A percentile compares a stretch with the other conserved stretches of the same genome.
Evolutionary conservation across 164 flowering plant species (phyloP).

Genomic region (Taxillus chinensis): DNA sequence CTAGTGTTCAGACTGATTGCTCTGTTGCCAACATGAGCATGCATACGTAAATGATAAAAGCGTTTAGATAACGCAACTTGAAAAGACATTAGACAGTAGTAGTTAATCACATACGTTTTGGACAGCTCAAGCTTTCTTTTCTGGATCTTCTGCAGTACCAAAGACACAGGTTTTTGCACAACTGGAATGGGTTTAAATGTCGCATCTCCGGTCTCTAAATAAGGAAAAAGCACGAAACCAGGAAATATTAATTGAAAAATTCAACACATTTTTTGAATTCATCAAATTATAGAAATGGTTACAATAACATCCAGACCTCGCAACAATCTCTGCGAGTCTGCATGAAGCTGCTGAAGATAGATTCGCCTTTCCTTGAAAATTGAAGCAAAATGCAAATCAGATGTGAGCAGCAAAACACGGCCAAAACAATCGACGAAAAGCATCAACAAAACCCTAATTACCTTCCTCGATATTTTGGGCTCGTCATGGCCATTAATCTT

Average conservation of each 20-base stretch:
- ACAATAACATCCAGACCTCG: constrained; percentile 39
- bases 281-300: neutral
- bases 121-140: constrained; percentile 62
- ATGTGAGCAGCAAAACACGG: neutral
- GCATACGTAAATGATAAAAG: neutral
- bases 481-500: constrained; percentile 17
- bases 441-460: constrained; percentile 8
- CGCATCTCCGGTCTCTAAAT: constrained; percentile 62
- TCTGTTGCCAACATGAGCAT: constrained; percentile 19
- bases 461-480: constrained; percentile 30
- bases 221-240: neutral
- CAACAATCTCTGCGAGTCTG: constrained; percentile 71
- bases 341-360: constrained; percentile 45
- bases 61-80: neutral
- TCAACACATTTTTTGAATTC: neutral
- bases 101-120: constrained; percentile 36
- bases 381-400: constrained; percentile 4
- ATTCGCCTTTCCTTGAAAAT: constrained; percentile 48
- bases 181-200: constrained; percentile 56
- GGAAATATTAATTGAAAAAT: neutral
- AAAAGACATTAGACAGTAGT: neutral
- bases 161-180: constrained; percentile 75
- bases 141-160: constrained; percentile 73
- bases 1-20: constrained; percentile 12
- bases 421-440: neutral